Base-by-base conservation (phyloP, 2,329 filamentous ascomycete species). In the Diplodia corticola region DNA sequence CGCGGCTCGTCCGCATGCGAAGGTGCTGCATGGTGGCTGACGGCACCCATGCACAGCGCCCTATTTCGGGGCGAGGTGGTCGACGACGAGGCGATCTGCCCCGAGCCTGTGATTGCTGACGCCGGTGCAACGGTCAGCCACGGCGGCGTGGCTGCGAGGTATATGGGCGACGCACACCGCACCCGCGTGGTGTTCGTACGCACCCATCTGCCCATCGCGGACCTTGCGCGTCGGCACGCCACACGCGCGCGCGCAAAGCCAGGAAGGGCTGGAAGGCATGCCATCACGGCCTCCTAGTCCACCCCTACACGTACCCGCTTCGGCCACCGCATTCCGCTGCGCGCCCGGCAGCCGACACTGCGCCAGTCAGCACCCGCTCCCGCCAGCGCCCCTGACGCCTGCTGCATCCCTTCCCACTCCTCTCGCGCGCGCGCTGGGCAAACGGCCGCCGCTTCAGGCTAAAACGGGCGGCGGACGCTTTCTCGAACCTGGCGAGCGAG, bases 51-150 rank as follows among this genome's bases (percentile, higher is more conserved):
- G 57, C 57, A 49, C 26, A 28, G 10, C 57, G 28, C 15, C 57
- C 57, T 61, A 61, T 61, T 61, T 49, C 30, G 20, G 55, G 55
- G 26, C 22, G 37, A 1, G 22, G 35, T 40, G 35, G 54, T 35
- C 24, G 55, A 60, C 35, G 22, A 22, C 33, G 35, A 22, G 17
- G 17, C 55, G 57, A 49, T 49, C 57, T 35, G 44, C 57, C 22
- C 40, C 37, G 40, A 46, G 57, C 57, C 57, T 61, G 57, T 49
- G 40, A 49, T 61, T 61, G 57, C 57, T 61, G 33, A 61, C 57
- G 35, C 28, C 44, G 26, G 57, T 61, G 44, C 57, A 61, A 61
- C 57, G 57, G 57, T 50, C 57, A 61, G 57, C 57, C 57, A 40
- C 48, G 44, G 24, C 54, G 37, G 40, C 57, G 5, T 46, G 17